Conservation (phyloP, 345 rosid species). For the Gossypium herbaceum region DNA sequence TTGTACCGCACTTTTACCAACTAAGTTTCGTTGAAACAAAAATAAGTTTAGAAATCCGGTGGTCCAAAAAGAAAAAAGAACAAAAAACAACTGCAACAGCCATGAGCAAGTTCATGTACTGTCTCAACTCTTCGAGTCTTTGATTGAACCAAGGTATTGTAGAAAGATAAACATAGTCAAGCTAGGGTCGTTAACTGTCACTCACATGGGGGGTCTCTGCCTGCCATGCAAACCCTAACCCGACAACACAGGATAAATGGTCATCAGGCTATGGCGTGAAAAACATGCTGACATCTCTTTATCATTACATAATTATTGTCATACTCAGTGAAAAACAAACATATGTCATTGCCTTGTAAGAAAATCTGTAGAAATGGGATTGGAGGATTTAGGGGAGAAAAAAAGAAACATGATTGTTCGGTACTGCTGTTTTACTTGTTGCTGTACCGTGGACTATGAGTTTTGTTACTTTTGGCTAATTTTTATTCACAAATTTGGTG, state of each 20-base stretch:
- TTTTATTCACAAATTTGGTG: not conserved
- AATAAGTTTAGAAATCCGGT: not conserved
- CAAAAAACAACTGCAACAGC: not conserved
- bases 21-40: not conserved
- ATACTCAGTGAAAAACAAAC: not conserved
- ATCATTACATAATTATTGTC: not conserved
- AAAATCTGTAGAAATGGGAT: no score
- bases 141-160: not conserved
- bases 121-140: not conserved
- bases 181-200: not conserved
- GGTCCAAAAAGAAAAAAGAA: not conserved
- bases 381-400: not conserved
- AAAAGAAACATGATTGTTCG: not conserved
- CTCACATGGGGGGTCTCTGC: constrained; percentile 2
- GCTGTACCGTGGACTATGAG: not conserved
- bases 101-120: not conserved
- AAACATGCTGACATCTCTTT: constrained; percentile 7
- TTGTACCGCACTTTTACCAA: no score
- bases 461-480: not conserved
- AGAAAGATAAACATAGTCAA: not conserved
- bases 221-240: not conserved
- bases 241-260: not conserved
- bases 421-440: not conserved
- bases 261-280: not conserved
- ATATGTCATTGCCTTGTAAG: not conserved